These are phyloP conservation scores for Psophocarpus tetragonolobus DNA, from an alignment of 306 rosid species.

Conservation along the genomic window DNA sequence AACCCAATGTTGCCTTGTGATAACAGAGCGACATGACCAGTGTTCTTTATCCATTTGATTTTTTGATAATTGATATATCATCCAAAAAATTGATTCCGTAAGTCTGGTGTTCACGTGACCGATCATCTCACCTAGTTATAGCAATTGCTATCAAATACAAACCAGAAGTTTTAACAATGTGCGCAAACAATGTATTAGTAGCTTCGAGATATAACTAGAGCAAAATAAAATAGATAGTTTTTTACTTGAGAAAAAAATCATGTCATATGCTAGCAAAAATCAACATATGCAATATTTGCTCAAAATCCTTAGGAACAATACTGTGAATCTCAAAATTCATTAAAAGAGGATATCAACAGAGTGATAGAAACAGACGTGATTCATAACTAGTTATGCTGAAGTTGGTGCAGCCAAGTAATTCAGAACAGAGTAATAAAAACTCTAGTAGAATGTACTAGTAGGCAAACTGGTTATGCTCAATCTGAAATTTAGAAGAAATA, in stretches of 20 bases:
- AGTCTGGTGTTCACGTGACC: slow-evolving; percentile 90
- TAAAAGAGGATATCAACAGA: too few species aligned
- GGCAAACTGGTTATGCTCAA: too few species aligned
- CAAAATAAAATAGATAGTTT: not conserved
- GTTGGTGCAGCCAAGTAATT: too few species aligned
- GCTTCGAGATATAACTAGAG: not conserved
- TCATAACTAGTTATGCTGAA: too few species aligned
- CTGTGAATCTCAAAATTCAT: too few species aligned
- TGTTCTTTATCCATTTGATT: slow-evolving; percentile 57
- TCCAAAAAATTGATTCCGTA: slow-evolving; percentile 48
- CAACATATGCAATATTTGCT: slow-evolving; percentile 14
- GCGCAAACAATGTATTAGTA: not conserved
- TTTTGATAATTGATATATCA: slow-evolving; percentile 48
- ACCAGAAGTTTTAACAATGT: slow-evolving; percentile 4
- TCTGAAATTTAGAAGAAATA: too few species aligned
- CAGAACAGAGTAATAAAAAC: too few species aligned
- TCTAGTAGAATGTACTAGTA: too few species aligned
- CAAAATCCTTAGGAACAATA: too few species aligned
- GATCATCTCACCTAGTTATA: slow-evolving; percentile 85
- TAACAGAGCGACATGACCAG: too few species aligned
- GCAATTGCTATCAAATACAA: slow-evolving; percentile 67
- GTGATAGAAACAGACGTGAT: too few species aligned
- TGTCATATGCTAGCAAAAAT: slow-evolving; percentile 66
- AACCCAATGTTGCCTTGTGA: too few species aligned
- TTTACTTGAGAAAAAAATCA: slow-evolving; percentile 2